phyloP scores from a whole-genome alignment of 2,329 filamentous ascomycete species.

The Xylariaceae sp. region DNA sequence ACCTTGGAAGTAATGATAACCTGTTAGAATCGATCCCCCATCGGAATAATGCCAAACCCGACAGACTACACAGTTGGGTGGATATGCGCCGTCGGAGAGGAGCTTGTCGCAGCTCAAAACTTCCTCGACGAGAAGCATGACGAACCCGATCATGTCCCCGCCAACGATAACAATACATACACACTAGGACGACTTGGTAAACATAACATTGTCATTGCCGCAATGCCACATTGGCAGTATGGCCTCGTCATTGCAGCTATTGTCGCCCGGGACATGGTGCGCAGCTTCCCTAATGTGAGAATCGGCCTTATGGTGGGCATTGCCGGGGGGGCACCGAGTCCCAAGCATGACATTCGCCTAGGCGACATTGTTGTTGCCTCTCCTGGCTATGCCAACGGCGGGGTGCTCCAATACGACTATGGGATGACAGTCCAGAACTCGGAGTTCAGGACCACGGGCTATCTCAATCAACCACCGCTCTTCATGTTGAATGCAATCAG shows the following conservation, averaged over 20 bases:
- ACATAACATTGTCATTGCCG: conserved; percentile 19
- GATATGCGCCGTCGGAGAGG: conserved; percentile 30
- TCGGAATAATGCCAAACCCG: no score
- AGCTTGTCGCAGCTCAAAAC: conserved; percentile 25
- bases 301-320: conserved; percentile 27
- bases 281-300: conserved; percentile 18
- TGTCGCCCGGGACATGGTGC: conserved; percentile 18
- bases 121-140: conserved; percentile 29
- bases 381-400: no score
- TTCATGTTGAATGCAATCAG: no score
- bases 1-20: no score
- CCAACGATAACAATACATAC: conserved; percentile 24
- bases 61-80: conserved; percentile 31
- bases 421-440: no score
- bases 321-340: conserved; percentile 23
- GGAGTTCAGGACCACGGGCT: no score
- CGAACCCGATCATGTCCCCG: conserved; percentile 1
- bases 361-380: conserved; percentile 27
- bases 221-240: conserved; percentile 16
- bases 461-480: no score
- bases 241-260: conserved; percentile 18
- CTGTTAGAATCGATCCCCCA: no score
- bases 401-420: no score
- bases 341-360: conserved; percentile 22
- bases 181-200: conserved; percentile 17